Percentiles rank a stretch among this genome's conserved stretches.
These are phyloP conservation scores for Reutealis trisperma DNA, from an alignment of 345 rosid species.

Conservation along the genomic window DNA sequence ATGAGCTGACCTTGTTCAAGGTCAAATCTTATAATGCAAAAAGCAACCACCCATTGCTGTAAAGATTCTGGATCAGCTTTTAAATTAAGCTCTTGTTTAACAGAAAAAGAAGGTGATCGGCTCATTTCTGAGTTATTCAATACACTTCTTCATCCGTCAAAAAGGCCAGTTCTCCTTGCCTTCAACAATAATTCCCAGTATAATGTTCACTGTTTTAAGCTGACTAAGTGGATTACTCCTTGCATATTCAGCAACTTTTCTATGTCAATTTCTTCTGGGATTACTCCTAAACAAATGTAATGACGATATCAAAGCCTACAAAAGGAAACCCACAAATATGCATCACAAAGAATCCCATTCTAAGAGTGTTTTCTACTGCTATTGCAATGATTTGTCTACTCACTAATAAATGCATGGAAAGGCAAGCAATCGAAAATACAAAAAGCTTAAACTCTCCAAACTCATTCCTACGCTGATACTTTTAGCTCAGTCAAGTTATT, in stretches of 20 bases:
- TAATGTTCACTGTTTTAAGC: neutral
- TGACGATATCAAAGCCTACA: conserved; percentile 20
- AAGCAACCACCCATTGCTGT: conserved; percentile 79
- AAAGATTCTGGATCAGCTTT: conserved; percentile 66
- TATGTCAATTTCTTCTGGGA: conserved; percentile 14
- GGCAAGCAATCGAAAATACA: neutral
- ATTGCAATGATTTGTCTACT: neutral
- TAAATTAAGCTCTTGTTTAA: conserved; percentile 61
- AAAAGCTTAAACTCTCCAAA: neutral
- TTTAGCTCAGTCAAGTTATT: neutral
- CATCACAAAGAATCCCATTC: neutral
- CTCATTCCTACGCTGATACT: neutral
- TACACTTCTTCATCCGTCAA: conserved; percentile 35
- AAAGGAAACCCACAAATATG: conserved; percentile 16
- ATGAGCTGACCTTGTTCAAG: conserved; percentile 95
- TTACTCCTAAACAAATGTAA: neutral
- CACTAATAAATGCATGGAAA: neutral
- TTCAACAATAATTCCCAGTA: conserved; percentile 17
- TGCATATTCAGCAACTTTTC: neutral
- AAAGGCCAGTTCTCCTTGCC: conserved; percentile 26
- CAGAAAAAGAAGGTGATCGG: conserved; percentile 84
- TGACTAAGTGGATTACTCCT: neutral
- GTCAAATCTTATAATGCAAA: conserved; percentile 88
- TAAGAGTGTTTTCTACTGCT: neutral
- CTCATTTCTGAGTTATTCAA: conserved; percentile 58